These are phyloP conservation scores for Ophiocordyceps unilateralis DNA, from an alignment of 2,329 filamentous ascomycete species.

Conservation along the genomic window DNA sequence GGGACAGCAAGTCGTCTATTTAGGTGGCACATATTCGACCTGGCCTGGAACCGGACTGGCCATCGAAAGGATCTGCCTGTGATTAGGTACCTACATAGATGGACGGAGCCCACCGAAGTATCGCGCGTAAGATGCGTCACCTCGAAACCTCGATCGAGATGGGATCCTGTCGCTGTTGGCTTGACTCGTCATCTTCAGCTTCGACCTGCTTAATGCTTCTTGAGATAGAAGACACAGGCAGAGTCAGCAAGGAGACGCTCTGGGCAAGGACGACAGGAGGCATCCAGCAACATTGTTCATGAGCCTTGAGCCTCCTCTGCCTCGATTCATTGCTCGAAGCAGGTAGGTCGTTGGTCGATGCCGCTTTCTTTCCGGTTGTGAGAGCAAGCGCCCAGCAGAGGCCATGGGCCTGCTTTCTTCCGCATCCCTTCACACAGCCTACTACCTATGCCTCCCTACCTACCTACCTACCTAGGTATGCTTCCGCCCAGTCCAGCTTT, in stretches of 20 bases:
- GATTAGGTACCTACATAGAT: background rate
- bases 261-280: background rate
- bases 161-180: background rate
- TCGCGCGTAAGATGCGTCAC: background rate
- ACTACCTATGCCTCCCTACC: background rate
- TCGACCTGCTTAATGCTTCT: background rate
- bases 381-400: background rate
- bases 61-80: background rate
- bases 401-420: background rate
- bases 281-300: background rate
- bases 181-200: background rate
- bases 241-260: background rate
- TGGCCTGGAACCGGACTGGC: background rate
- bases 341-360: background rate
- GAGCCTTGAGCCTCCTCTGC: background rate
- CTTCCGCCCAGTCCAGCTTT: background rate
- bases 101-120: background rate
- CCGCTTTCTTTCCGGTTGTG: background rate
- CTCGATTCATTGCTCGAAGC: background rate
- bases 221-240: no score
- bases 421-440: background rate
- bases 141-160: background rate
- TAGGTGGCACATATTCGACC: background rate
- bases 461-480: no score
- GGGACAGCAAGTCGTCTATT: background rate